Percentiles rank a stretch among this genome's conserved stretches.
Evolutionary conservation across 202 grass and related monocot species (phyloP).

Genomic region (Panicum hallii): DNA sequence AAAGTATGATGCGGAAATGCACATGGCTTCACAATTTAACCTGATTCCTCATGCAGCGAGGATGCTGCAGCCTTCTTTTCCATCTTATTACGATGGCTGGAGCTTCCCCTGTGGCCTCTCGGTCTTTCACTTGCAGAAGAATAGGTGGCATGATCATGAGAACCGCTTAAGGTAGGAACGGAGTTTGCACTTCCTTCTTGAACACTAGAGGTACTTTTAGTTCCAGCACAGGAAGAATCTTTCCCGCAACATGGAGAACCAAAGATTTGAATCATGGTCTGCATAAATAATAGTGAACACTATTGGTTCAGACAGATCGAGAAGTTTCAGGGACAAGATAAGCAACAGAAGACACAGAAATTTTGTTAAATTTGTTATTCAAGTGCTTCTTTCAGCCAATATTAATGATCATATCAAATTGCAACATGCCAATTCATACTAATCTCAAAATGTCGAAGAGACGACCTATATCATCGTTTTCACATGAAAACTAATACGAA

Average conservation of each 20-base stretch:
- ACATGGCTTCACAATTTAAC: not conserved
- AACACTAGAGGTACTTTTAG: not conserved
- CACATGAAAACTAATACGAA: no score
- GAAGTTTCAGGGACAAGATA: no score
- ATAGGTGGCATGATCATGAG: not conserved
- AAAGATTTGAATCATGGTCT: conserved; percentile 6
- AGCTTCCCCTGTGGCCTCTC: not conserved
- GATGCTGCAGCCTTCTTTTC: not conserved
- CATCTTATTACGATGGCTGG: conserved; percentile 8
- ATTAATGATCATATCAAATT: no score
- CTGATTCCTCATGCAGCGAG: not conserved
- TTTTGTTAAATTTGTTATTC: no score
- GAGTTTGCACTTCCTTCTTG: not conserved
- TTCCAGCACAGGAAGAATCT: not conserved
- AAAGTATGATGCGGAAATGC: not conserved
- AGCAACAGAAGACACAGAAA: no score
- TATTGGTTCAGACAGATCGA: no score
- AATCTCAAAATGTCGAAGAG: no score
- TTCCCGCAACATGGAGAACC: not conserved
- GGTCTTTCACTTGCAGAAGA: not conserved
- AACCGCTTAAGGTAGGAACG: not conserved
- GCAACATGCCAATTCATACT: no score
- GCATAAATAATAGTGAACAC: not conserved
- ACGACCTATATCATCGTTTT: no score
- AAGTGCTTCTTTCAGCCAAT: no score